Base-by-base conservation (phyloP, 768 basidiomycete species). In the Podaxis pistillaris region DNA sequence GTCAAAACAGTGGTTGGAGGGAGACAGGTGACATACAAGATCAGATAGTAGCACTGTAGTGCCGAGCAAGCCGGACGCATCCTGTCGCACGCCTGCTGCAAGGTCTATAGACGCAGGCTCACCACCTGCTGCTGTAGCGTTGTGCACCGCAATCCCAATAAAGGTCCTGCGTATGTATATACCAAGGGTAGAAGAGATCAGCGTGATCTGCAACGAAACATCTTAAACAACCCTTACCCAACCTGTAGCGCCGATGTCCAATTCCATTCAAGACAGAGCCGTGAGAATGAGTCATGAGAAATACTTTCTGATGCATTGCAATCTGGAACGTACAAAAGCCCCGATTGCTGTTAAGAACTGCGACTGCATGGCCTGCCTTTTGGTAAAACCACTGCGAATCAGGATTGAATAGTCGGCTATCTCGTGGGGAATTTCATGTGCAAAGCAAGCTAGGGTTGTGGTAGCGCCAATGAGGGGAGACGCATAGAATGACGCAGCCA, bases 401-500 rank as follows among this genome's bases (percentile, higher is more conserved):
- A 95, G 79, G 67, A 96, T 95, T n/a, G 92, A 94, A 70, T 95
- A 96, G 72, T 96, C 94, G n/a, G 94, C 94, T 65, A 96, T 96
- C 80, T 96, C 93, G 70, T 96, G 94, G 17, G 94, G 94, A 58
- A 96, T 96, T 75, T 96, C 94, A 72, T 96, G 93, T 1, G 92
- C 93, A 70, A 96, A 96, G 71, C 94, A 96, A 26, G 94, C 94
- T 51, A 96, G 82, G n/a, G 94, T 94, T 2, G 94, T 96, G 47
- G 94, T 95, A 38, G 94, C 94, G 47, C 94, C 94, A 65, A 96
- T 93, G 62, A 94, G 79, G 2, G 94, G 94, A 37, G 91, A 93
- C n/a, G 93, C 93, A 72, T 96, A 96, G 79, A 96, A 96, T n/a
- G 93, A 94, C 57, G 94, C 94, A 15, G 93, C 90, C 91, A 96